Evolutionary conservation across 148 eudicot species (phyloP).

Genomic region (Vaccinium macrocarpon): DNA sequence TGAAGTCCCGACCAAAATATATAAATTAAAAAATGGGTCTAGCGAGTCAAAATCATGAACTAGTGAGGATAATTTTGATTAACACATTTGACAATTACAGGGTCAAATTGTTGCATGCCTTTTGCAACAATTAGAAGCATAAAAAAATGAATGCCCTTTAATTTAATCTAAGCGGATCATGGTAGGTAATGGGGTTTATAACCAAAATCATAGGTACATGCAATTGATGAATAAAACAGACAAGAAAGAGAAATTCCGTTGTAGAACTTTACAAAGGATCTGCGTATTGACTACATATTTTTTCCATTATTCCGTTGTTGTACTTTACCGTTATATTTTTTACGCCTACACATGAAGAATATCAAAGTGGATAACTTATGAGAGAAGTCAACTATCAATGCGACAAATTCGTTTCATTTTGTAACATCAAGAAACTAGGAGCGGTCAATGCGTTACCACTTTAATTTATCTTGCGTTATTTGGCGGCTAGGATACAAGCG

Average conservation of each 20-base stretch:
- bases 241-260: background rate
- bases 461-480: background rate
- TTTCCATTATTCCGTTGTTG: background rate
- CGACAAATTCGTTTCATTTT: background rate
- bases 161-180: background rate
- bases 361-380: background rate
- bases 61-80: background rate
- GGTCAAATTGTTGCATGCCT: background rate
- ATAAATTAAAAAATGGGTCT: no score
- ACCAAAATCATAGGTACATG: background rate
- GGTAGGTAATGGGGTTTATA: background rate
- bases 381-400: background rate
- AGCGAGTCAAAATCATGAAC: background rate
- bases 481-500: background rate
- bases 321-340: background rate
- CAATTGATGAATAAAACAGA: background rate
- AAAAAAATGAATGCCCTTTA: background rate
- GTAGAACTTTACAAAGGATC: background rate
- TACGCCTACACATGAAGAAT: background rate
- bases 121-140: no score
- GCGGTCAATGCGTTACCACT: background rate
- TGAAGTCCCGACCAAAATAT: no score
- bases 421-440: background rate
- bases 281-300: background rate
- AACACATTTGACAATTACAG: background rate